Conservation (phyloP, 2,329 filamentous ascomycete genomes). For the Bipolaris sorokiniana region DNA sequence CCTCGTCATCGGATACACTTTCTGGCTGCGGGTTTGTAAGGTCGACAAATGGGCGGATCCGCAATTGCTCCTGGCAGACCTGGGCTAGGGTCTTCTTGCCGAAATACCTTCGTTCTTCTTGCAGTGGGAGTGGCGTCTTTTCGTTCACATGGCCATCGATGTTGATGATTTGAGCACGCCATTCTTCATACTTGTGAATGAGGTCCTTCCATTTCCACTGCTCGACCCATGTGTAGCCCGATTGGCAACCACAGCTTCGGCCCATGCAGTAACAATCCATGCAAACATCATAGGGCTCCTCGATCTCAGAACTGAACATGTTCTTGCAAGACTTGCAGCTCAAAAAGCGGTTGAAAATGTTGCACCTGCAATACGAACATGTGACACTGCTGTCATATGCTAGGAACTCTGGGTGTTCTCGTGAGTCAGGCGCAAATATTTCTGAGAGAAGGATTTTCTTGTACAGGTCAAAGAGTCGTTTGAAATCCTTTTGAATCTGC, state of each 20-base stretch:
- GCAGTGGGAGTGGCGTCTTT: slow-evolving; percentile 71
- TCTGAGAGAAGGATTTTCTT: slow-evolving; percentile 82
- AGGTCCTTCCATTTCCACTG: slow-evolving; percentile 88
- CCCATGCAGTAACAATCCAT: slow-evolving; percentile 99
- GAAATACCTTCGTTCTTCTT: slow-evolving; percentile 69
- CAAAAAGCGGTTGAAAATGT: slow-evolving; percentile 96
- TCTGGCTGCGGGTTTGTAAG: slow-evolving; percentile 66
- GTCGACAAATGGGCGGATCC: slow-evolving; percentile 79
- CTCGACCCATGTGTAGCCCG: slow-evolving; percentile 86
- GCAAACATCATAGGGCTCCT: slow-evolving; percentile 91
- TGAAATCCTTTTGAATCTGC: slow-evolving; percentile 83
- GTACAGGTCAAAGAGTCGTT: slow-evolving; percentile 77
- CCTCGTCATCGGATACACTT: slow-evolving; percentile 56
- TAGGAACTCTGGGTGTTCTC: slow-evolving; percentile 76
- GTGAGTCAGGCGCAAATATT: slow-evolving; percentile 72
- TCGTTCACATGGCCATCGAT: slow-evolving; percentile 70
- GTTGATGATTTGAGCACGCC: slow-evolving; percentile 78
- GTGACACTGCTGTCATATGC: slow-evolving; percentile 90
- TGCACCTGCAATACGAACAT: slow-evolving; percentile 93
- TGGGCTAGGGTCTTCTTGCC: slow-evolving; percentile 84
- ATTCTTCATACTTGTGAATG: slow-evolving; percentile 77
- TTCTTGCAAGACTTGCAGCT: slow-evolving; percentile 86
- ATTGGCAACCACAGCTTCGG: slow-evolving; percentile 87
- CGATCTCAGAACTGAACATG: slow-evolving; percentile 69
- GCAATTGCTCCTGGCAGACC: slow-evolving; percentile 90